These are phyloP conservation scores for Venturia effusa DNA, from an alignment of 2,329 filamentous ascomycete genomes.

Conservation along the genomic window DNA sequence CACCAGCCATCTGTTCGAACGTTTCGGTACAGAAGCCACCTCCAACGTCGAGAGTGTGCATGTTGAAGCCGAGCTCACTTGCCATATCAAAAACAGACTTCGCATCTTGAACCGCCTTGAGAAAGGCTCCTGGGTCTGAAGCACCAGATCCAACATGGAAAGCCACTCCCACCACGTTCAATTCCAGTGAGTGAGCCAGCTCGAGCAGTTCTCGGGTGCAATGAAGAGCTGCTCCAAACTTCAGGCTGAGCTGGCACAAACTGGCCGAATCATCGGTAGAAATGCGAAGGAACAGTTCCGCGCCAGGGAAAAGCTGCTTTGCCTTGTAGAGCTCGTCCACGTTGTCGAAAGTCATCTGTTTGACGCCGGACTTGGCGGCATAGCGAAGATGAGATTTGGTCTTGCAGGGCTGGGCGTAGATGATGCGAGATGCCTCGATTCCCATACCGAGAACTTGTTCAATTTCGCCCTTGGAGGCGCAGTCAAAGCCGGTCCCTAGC, in stretches of 20 bases:
- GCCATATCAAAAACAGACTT: constrained; percentile 83
- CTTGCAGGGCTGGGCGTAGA: constrained; percentile 99
- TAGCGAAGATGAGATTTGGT: constrained; percentile 96
- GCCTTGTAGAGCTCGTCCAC: constrained; percentile 97
- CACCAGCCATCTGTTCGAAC: constrained; percentile 81
- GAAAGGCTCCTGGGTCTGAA: constrained; percentile 82
- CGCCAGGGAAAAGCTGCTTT: constrained; percentile 78
- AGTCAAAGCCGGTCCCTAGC: constrained; percentile 93
- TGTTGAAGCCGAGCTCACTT: constrained; percentile 59
- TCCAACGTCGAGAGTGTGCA: constrained; percentile 86
- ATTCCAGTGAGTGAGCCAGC: constrained; percentile 67
- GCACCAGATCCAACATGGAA: constrained; percentile 97
- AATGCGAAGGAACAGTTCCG: constrained; percentile 89
- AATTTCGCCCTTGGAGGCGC: constrained; percentile 94
- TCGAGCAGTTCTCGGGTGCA: constrained; percentile 65
- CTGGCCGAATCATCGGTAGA: constrained; percentile 92
- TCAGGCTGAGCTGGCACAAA: constrained; percentile 89
- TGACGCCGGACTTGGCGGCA: constrained; percentile 72
- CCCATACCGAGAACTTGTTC: constrained; percentile 79
- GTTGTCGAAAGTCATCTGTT: constrained; percentile 99
- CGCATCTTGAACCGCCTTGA: constrained; percentile 83
- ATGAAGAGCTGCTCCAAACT: constrained; percentile 89
- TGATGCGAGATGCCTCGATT: constrained; percentile 80
- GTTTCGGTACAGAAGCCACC: constrained; percentile 86
- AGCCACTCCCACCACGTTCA: constrained; percentile 91